Percentiles rank a stretch among this genome's conserved stretches.
Evolutionary conservation across 495 filamentous ascomycete genomes (phyloP).

Genomic region (Xylaria flabelliformis): DNA sequence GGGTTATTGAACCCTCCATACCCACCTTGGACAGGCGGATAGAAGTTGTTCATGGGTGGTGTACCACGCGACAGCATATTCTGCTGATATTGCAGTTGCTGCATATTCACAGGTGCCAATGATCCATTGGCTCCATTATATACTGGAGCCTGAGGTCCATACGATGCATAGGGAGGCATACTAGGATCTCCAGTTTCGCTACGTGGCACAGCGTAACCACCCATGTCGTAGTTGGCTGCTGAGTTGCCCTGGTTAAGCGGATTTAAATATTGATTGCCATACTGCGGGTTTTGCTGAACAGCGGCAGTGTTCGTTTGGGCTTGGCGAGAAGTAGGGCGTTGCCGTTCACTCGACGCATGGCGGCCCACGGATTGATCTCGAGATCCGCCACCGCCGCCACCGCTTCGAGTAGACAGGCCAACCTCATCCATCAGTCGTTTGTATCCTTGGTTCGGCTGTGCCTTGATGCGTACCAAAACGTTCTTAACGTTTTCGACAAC

Average conservation of each 20-base stretch:
- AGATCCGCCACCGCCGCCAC: constrained; percentile 45
- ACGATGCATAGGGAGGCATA: constrained; percentile 59
- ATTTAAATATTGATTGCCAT: constrained; percentile 52
- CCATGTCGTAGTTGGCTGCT: constrained; percentile 52
- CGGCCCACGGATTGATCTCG: constrained; percentile 51
- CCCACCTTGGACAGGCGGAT: constrained; percentile 54
- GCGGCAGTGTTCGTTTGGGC: constrained; percentile 51
- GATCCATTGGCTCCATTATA: constrained; percentile 56
- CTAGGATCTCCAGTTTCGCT: constrained; percentile 63
- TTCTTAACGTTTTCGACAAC: constrained; percentile 90
- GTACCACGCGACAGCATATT: constrained; percentile 58
- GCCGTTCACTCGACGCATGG: constrained; percentile 49
- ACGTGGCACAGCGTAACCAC: constrained; percentile 58
- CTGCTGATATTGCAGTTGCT: constrained; percentile 67
- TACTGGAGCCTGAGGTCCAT: constrained; percentile 56
- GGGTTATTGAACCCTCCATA: constrained; percentile 54
- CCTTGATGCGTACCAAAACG: constrained; percentile 88
- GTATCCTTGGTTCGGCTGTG: constrained; percentile 92
- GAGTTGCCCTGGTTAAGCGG: constrained; percentile 43
- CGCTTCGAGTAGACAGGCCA: constrained; percentile 70
- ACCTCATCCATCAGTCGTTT: constrained; percentile 99
- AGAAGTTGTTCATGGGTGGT: constrained; percentile 60
- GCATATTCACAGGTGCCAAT: constrained; percentile 54
- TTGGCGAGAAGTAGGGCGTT: constrained; percentile 62
- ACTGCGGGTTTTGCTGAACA: constrained; percentile 50